phyloP scores from a whole-genome alignment of 257 asterid species.

The Solanum rostratum region DNA sequence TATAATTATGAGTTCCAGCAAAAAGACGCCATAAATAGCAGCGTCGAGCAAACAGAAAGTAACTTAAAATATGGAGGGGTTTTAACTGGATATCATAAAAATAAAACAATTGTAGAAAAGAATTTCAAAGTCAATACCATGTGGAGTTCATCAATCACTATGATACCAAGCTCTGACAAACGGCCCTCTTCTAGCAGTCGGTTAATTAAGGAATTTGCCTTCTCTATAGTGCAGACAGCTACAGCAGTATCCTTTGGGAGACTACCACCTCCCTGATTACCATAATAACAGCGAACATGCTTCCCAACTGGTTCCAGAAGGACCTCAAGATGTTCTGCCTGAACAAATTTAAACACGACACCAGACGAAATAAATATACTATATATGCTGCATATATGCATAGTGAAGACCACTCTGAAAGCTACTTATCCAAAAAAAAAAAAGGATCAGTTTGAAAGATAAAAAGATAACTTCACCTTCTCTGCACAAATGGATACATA shows the following conservation, averaged over 20 bases:
- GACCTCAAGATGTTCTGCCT: constrained; percentile 93
- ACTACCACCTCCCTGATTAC: constrained; percentile 93
- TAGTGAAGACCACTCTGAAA: not conserved
- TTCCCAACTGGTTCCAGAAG: constrained; percentile 77
- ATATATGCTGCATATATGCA: constrained; percentile 2
- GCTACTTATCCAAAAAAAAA: not conserved
- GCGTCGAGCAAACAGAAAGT: not conserved
- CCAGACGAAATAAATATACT: not conserved
- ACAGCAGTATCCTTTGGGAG: constrained; percentile 92
- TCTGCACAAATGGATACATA: constrained; percentile 93
- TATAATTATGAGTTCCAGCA: not conserved
- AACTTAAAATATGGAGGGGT: not conserved
- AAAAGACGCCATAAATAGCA: not conserved
- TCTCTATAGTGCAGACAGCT: constrained; percentile 96
- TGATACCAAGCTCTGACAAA: constrained; percentile 87
- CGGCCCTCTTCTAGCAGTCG: constrained; percentile 90
- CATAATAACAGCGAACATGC: constrained; percentile 94
- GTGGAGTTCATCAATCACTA: constrained; percentile 98
- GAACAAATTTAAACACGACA: constrained; percentile 8
- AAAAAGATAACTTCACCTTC: constrained; percentile 44
- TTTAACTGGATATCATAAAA: not conserved
- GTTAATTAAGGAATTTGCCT: constrained; percentile 89
- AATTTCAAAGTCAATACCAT: constrained; percentile 44
- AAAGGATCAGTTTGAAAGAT: not conserved
- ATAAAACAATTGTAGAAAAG: not conserved